Base-by-base conservation (phyloP, 2,329 filamentous ascomycete genomes). In the Cladosporium sp. region DNA sequence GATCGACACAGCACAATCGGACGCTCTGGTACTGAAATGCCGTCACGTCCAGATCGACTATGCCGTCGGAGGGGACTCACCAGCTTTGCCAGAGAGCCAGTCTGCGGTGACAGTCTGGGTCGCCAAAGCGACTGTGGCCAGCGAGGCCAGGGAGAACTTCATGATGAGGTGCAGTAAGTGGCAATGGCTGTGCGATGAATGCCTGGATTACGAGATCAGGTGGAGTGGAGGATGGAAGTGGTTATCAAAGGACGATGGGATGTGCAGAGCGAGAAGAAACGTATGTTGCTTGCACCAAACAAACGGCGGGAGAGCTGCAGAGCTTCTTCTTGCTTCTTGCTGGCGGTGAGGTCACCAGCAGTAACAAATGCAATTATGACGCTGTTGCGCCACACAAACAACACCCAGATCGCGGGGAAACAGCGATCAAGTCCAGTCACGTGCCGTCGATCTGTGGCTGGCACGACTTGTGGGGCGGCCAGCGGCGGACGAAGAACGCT, bases 21-120 rank as follows among this genome's bases (percentile, higher is more conserved):
- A 44, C 28, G 19, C 20, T 35, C 10, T 24, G 8, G 47, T 47
- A 17, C n/a, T 24, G 17, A 3, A 10, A 22, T 8, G 15, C 10
- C 37, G 19, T 32, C 32, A 13, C 52, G 10, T 15, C 52, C 25
- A 32, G 22, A 47, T n/a, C 15, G 40, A 17, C 40, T 10, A n/a
- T 47, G 20, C 28, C 28, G 35, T 45, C 12, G 34, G 19, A 15
- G 19, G 44, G 32, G 15, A 77, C 89, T 68, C 82, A 96, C 92
- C 88, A 70, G 90, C 80, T 75, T 91, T 94, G 71, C 83, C 84
- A 71, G 96, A 91, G 91, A 91, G 97, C 74, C 77, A 88, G 77
- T 87, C 91, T 63, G 86, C 90, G 62, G 84, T 76, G 48, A 84
- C 85, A 61, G 81, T 82, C 70, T 90, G 84, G 39, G 87, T 83